Conservation (phyloP, 192 early-diverging fungal genomes). For the Radiomyces spectabilis region DNA sequence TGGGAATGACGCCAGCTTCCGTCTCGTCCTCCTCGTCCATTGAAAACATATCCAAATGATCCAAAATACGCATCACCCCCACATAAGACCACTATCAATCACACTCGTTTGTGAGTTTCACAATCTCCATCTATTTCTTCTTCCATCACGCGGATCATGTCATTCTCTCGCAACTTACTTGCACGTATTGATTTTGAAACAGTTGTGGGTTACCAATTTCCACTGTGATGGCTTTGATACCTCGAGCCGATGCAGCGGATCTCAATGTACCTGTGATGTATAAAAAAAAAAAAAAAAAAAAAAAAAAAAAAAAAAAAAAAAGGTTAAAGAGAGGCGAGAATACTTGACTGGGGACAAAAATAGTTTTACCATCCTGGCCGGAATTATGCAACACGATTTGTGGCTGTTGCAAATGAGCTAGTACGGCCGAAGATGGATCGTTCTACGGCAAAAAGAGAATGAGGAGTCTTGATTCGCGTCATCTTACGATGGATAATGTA, state of each 20-base stretch:
- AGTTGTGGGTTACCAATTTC: slow-evolving; percentile 86
- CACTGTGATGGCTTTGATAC: slow-evolving; percentile 83
- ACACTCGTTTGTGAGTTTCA: no score
- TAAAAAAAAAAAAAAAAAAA: no score
- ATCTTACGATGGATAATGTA: no score
- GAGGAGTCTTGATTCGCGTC: no score
- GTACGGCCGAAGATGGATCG: slow-evolving; percentile 54
- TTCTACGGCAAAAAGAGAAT: no score
- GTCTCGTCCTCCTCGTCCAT: not conserved
- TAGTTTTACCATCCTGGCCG: slow-evolving; percentile 62
- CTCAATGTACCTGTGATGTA: slow-evolving; percentile 72
- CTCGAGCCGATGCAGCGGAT: slow-evolving; percentile 64
- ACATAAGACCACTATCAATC: slow-evolving; percentile 46
- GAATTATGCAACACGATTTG: slow-evolving; percentile 64
- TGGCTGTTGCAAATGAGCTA: slow-evolving; percentile 85
- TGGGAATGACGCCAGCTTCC: slow-evolving; percentile 3
- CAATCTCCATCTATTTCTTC: no score
- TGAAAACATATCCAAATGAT: slow-evolving; percentile 53
- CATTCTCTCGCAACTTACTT: no score
- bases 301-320: no score
- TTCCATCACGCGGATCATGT: no score
- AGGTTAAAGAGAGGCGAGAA: no score
- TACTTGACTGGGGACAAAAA: no score
- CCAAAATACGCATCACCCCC: slow-evolving; percentile 60
- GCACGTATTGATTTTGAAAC: slow-evolving; percentile 81